These are phyloP conservation scores for Bassia scoparia DNA, from an alignment of 148 eudicot species.

Conservation along the genomic window DNA sequence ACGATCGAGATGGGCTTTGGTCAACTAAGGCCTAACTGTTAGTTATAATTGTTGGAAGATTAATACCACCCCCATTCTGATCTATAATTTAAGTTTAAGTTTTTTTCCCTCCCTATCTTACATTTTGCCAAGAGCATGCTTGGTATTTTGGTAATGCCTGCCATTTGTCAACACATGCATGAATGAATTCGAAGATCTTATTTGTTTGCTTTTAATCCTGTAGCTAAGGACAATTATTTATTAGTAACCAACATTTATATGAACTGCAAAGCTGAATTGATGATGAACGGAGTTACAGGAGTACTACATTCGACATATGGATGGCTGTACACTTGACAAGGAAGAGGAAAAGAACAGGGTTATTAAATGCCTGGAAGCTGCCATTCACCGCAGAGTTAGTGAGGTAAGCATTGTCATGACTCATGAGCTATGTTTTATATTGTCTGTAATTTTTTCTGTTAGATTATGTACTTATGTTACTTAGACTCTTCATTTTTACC, in stretches of 20 bases:
- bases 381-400: slow-evolving; percentile 61
- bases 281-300: slow-evolving; percentile 46
- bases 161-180: not conserved
- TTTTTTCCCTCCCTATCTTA: no score
- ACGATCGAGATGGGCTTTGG: slow-evolving; percentile 29
- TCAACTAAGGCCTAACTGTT: slow-evolving; percentile 33
- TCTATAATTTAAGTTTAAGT: slow-evolving; percentile 6
- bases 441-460: not conserved
- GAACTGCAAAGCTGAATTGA: not conserved
- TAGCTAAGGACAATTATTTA: not conserved
- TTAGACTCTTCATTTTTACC: no score
- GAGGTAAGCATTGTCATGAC: slow-evolving; percentile 40
- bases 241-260: not conserved
- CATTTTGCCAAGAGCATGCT: slow-evolving; percentile 8
- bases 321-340: slow-evolving; percentile 55
- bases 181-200: not conserved
- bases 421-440: not conserved
- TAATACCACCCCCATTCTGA: slow-evolving; percentile 17
- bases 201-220: slow-evolving; percentile 10
- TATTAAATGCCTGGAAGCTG: slow-evolving; percentile 79
- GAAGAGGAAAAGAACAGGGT: slow-evolving; percentile 72
- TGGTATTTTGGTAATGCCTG: not conserved
- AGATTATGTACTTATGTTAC: no score
- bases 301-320: slow-evolving; percentile 66
- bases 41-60: slow-evolving; percentile 29